Conservation (phyloP, 1,284 basidiomycete genomes). For the Moniliella sp. region DNA sequence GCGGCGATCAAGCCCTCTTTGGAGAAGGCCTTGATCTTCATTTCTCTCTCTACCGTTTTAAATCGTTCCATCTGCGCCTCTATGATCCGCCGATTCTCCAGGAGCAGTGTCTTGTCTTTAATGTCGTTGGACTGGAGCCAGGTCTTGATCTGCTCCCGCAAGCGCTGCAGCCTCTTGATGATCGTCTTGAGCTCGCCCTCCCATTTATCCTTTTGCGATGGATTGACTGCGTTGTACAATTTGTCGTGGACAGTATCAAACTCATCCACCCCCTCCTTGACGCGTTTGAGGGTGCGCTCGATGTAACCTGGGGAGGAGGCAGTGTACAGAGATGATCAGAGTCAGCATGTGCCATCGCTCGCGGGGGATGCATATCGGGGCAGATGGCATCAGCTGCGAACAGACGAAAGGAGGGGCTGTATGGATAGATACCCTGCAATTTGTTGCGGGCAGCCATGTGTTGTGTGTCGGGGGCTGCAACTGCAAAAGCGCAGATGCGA, state of each 20-base stretch:
- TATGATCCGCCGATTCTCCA: slow-evolving; percentile 84
- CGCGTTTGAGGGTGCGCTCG: slow-evolving; percentile 31
- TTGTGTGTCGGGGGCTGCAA: too few species aligned
- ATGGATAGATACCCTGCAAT: too few species aligned
- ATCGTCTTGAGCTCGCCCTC: slow-evolving; percentile 34
- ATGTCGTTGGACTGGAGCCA: slow-evolving; percentile 97
- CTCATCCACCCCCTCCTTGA: slow-evolving; percentile 30
- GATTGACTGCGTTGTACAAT: slow-evolving; percentile 24
- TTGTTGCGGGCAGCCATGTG: too few species aligned
- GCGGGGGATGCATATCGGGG: too few species aligned
- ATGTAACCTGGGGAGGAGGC: too few species aligned
- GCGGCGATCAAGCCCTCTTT: slow-evolving; percentile 82
- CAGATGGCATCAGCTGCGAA: too few species aligned
- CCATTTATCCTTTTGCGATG: slow-evolving; percentile 32
- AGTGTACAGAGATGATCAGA: too few species aligned
- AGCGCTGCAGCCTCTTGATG: slow-evolving; percentile 79
- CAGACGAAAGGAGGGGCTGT: too few species aligned
- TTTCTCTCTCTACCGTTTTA: slow-evolving; percentile 98
- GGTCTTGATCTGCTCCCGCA: slow-evolving; percentile 98
- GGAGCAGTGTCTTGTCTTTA: slow-evolving; percentile 82
- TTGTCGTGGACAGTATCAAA: slow-evolving; percentile 33
- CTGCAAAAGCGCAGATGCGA: too few species aligned
- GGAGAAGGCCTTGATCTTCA: slow-evolving; percentile 99
- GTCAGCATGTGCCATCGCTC: too few species aligned
- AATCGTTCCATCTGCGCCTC: slow-evolving; percentile 99